Percentiles rank a stretch among this genome's conserved stretches.
Conservation (phyloP, 1,139 yeast genomes). For the Citeromyces hawaiiensis region DNA sequence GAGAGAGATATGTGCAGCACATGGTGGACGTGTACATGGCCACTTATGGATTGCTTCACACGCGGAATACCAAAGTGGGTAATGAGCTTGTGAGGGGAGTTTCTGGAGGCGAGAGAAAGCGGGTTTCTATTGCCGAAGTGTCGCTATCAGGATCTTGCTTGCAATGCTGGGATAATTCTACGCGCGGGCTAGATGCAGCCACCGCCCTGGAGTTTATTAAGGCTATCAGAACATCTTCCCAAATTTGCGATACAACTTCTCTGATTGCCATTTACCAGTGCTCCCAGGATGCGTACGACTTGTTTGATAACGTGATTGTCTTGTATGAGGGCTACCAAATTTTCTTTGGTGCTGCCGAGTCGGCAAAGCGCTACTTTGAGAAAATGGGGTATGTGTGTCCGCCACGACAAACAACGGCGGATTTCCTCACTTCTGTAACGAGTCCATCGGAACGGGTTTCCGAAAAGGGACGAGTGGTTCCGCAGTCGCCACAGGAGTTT, state of each 20-base stretch:
- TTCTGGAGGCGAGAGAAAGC: slow-evolving; percentile 33
- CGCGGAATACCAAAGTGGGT: slow-evolving; percentile 26
- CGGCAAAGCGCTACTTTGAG: slow-evolving; percentile 48
- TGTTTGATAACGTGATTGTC: slow-evolving; percentile 66
- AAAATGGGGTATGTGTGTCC: slow-evolving; percentile 63
- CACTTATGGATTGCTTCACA: slow-evolving; percentile 51
- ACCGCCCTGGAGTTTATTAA: slow-evolving; percentile 68
- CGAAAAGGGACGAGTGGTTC: slow-evolving; percentile 39
- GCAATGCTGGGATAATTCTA: slow-evolving; percentile 73
- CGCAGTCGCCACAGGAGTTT: slow-evolving; percentile 58
- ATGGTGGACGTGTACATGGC: slow-evolving; percentile 61
- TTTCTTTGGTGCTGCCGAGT: slow-evolving; percentile 50
- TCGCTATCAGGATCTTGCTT: slow-evolving; percentile 43
- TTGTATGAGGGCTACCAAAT: slow-evolving; percentile 76
- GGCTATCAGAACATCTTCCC: slow-evolving; percentile 56
- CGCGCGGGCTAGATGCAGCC: slow-evolving; percentile 68
- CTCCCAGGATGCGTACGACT: slow-evolving; percentile 67
- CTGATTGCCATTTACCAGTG: slow-evolving; percentile 78
- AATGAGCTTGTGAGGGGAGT: slow-evolving; percentile 31
- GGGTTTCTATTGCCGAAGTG: slow-evolving; percentile 43
- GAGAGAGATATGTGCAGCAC: slow-evolving; percentile 48
- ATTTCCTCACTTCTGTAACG: slow-evolving; percentile 44
- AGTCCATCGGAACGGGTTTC: slow-evolving; percentile 36
- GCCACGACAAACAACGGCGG: slow-evolving; percentile 42
- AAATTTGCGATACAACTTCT: slow-evolving; percentile 46